Evolutionary conservation across 176 grass and related monocot species (phyloP).

Genomic region (Oryza officinalis): DNA sequence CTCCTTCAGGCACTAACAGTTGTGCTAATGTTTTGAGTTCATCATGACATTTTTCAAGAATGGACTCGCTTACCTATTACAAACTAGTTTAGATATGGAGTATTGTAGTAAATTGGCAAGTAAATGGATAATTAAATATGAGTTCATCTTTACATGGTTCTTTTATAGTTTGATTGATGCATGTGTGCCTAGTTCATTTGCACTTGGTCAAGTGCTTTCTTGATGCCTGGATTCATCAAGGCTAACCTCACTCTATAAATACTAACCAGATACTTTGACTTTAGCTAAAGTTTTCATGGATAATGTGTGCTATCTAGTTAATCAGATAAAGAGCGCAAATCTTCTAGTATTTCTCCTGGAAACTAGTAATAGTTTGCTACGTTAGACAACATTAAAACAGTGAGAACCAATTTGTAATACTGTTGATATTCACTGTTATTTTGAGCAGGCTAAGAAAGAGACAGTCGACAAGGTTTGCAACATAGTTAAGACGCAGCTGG

Average conservation of each 20-base stretch:
- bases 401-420: neutral
- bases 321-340: constrained; percentile 13
- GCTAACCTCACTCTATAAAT: neutral
- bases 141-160: neutral
- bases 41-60: neutral
- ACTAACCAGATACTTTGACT: neutral
- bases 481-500: constrained; percentile 69
- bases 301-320: neutral
- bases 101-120: neutral
- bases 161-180: neutral
- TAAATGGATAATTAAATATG: neutral
- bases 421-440: neutral
- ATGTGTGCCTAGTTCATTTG: neutral
- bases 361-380: neutral
- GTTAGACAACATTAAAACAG: neutral
- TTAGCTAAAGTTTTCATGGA: neutral
- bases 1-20: neutral
- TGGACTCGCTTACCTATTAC: no score
- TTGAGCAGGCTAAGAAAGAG: constrained; percentile 67
- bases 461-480: constrained; percentile 64
- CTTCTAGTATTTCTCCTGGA: neutral
- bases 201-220: neutral
- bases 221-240: neutral
- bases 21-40: neutral
- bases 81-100: neutral